Conservation (phyloP, 768 basidiomycete species). For the Boletellus sp. region DNA sequence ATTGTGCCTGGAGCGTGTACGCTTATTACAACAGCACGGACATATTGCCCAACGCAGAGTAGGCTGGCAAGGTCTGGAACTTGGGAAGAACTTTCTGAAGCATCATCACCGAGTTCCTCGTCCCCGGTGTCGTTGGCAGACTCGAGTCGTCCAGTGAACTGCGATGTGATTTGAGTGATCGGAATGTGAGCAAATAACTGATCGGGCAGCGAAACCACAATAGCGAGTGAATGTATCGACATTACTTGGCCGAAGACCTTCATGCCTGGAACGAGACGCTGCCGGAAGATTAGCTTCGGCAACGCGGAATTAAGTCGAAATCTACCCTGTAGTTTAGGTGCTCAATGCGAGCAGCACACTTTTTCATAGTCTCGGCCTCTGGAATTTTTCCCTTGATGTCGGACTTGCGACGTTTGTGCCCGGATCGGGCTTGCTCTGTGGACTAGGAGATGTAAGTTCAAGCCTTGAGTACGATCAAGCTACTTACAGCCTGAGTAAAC, state of each 20-base stretch:
- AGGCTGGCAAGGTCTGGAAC: slow-evolving; percentile 72
- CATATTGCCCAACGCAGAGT: slow-evolving; percentile 82
- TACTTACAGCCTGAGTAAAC: slow-evolving; percentile 60
- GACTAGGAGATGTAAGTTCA: slow-evolving; percentile 35
- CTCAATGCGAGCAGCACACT: slow-evolving; percentile 69
- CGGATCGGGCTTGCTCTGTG: slow-evolving; percentile 35
- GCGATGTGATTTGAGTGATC: slow-evolving; percentile 84
- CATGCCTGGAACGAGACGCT: slow-evolving; percentile 82
- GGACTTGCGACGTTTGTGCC: slow-evolving; percentile 47
- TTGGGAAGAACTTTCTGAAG: slow-evolving; percentile 28
- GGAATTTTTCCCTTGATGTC: slow-evolving; percentile 34
- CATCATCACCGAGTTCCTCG: slow-evolving; percentile 44
- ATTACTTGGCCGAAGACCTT: slow-evolving; percentile 86
- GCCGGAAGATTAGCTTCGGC: slow-evolving; percentile 9
- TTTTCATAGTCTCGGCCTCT: slow-evolving; percentile 30
- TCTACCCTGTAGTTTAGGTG: slow-evolving; percentile 90
- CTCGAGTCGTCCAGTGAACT: slow-evolving; percentile 72
- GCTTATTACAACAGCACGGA: slow-evolving; percentile 71
- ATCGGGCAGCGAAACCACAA: slow-evolving; percentile 92
- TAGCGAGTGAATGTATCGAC: slow-evolving; percentile 80
- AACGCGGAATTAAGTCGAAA: neutral
- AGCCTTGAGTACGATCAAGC: neutral
- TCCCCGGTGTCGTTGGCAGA: slow-evolving; percentile 50
- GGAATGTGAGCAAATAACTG: slow-evolving; percentile 93
- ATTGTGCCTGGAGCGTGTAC: slow-evolving; percentile 66